These are phyloP conservation scores for Megacollybia marginata DNA, from an alignment of 768 basidiomycete species.

Conservation along the genomic window DNA sequence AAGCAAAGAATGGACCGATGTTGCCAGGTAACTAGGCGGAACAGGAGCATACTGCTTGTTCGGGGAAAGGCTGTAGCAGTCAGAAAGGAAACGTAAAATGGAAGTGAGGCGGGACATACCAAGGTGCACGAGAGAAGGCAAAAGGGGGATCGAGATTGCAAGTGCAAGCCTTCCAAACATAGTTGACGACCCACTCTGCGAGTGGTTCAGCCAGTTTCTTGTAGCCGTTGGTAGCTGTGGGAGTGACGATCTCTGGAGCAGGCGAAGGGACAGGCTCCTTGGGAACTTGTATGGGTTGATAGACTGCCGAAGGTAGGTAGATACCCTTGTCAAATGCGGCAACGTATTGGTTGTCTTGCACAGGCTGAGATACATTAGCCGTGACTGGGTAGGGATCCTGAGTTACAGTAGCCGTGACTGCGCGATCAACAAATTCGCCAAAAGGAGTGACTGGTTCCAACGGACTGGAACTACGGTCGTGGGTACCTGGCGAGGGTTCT, in stretches of 20 bases:
- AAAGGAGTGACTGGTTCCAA: conserved; percentile 73
- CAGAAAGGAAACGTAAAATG: conserved; percentile 5
- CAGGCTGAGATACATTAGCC: conserved; percentile 18
- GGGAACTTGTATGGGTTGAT: conserved; percentile 19
- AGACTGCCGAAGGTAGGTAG: conserved; percentile 6
- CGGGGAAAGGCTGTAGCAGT: conserved; percentile 20
- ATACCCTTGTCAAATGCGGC: background rate
- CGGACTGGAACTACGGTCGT: conserved; percentile 58
- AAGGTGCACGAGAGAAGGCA: conserved; percentile 36
- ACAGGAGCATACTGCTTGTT: conserved; percentile 32
- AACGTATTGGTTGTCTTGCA: too few species aligned
- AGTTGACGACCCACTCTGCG: conserved; percentile 72
- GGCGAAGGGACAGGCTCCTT: conserved; percentile 25
- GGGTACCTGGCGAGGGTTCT: conserved; percentile 54
- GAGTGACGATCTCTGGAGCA: conserved; percentile 32
- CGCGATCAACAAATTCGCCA: conserved; percentile 68
- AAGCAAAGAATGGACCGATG: conserved; percentile 63
- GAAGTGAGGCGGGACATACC: conserved; percentile 35
- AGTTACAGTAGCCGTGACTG: conserved; percentile 48
- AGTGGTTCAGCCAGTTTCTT: conserved; percentile 71
- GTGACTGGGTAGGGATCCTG: too few species aligned
- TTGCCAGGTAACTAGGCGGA: conserved; percentile 48
- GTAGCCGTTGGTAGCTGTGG: conserved; percentile 49
- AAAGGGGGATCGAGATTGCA: conserved; percentile 58
- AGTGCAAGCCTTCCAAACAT: conserved; percentile 78